phyloP scores from a whole-genome alignment of 1,284 basidiomycete species.

The Melampsora medusae region DNA sequence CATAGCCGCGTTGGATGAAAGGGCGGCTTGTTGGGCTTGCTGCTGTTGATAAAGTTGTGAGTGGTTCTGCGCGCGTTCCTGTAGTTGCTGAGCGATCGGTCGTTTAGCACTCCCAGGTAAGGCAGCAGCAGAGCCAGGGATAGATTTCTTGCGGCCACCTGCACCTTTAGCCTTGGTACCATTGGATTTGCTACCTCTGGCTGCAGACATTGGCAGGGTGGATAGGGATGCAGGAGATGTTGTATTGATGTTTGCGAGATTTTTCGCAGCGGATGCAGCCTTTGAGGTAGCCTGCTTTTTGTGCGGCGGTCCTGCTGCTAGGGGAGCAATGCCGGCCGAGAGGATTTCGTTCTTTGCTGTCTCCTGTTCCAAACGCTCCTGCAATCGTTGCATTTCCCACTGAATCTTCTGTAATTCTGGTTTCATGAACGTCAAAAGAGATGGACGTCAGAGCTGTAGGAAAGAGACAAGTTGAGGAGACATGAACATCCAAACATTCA shows the following conservation, averaged over 20 bases:
- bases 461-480: neutral
- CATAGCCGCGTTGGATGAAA: neutral
- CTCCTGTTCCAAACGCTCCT: conserved; percentile 15
- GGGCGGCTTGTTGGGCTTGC: neutral
- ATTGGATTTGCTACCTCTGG: neutral
- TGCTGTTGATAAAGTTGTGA: conserved; percentile 16
- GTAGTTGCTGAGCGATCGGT: neutral
- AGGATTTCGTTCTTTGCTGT: neutral
- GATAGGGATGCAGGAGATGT: neutral
- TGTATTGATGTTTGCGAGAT: conserved; percentile 10
- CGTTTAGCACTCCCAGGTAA: conserved; percentile 1
- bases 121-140: neutral
- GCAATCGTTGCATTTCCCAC: conserved; percentile 10
- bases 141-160: conserved; percentile 3
- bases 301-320: conserved; percentile 8
- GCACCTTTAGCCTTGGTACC: neutral
- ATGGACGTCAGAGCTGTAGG: neutral
- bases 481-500: neutral
- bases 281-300: conserved; percentile 28
- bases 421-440: neutral
- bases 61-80: conserved; percentile 4
- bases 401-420: conserved; percentile 27
- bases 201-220: neutral
- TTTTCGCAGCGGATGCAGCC: conserved; percentile 11
- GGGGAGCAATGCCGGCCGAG: neutral